Conservation (phyloP, 176 grass and related monocot species). For the Tuctoria greenei region DNA sequence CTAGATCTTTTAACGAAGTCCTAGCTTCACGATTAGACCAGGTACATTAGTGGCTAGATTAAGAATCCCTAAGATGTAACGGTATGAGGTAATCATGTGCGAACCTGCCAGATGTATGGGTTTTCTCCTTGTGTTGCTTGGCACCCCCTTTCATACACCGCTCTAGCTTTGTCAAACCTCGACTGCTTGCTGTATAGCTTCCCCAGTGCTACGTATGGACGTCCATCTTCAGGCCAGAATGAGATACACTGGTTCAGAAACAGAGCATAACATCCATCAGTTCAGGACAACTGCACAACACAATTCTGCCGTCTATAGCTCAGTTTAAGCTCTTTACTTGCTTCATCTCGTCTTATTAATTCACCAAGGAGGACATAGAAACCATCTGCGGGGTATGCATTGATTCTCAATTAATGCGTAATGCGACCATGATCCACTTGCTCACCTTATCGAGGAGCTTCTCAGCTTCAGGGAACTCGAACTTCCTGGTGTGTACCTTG, state of each 20-base stretch:
- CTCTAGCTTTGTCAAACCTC: conserved; percentile 79
- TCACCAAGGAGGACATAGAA: neutral
- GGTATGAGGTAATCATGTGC: neutral
- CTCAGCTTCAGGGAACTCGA: conserved; percentile 77
- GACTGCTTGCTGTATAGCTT: conserved; percentile 85
- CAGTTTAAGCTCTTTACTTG: neutral
- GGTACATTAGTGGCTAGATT: too few relatives aligned
- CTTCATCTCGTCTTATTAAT: neutral
- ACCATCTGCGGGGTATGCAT: neutral
- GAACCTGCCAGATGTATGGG: conserved; percentile 97
- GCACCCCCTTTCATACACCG: conserved; percentile 89
- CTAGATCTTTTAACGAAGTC: too few relatives aligned
- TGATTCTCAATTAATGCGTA: neutral
- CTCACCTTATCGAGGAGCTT: conserved; percentile 75
- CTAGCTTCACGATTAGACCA: too few relatives aligned
- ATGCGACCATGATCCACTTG: neutral
- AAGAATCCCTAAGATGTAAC: too few relatives aligned
- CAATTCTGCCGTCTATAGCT: neutral
- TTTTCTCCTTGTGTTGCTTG: conserved; percentile 96
- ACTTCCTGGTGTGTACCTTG: conserved; percentile 77
- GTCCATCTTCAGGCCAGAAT: conserved; percentile 97
- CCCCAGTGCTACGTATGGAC: conserved; percentile 79
- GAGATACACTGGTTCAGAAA: conserved; percentile 64
- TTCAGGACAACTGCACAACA: neutral
- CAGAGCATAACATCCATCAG: neutral